Conservation (phyloP, 2,329 filamentous ascomycete genomes). For the Ceratocystis albifundus region DNA sequence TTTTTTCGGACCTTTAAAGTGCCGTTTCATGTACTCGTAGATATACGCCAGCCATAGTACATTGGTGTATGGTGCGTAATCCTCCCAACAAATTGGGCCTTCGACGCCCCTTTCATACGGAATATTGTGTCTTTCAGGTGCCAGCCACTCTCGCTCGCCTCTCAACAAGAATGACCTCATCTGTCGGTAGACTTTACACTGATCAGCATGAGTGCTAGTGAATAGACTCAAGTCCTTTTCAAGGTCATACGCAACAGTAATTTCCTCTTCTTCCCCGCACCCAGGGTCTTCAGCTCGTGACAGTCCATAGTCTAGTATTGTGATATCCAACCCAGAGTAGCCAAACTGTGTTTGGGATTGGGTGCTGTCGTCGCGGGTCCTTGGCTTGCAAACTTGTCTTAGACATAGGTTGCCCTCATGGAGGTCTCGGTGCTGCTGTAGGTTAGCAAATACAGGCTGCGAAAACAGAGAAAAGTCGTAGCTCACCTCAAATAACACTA, state of each 20-base stretch:
- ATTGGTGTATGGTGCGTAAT: slow-evolving; percentile 50
- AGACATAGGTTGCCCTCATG: slow-evolving; percentile 56
- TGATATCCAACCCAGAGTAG: slow-evolving; percentile 50
- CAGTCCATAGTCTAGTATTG: slow-evolving; percentile 54
- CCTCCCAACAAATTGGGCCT: slow-evolving; percentile 41
- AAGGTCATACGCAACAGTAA: slow-evolving; percentile 45
- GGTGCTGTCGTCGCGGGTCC: neutral
- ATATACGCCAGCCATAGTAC: slow-evolving; percentile 54
- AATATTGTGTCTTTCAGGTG: slow-evolving; percentile 36
- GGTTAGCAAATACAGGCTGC: slow-evolving; percentile 18
- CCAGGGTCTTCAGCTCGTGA: slow-evolving; percentile 44
- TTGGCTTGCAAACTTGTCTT: slow-evolving; percentile 33
- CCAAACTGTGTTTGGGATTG: slow-evolving; percentile 35
- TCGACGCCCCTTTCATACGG: slow-evolving; percentile 37
- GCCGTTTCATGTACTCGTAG: slow-evolving; percentile 41
- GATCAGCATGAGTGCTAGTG: slow-evolving; percentile 46
- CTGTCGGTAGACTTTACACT: slow-evolving; percentile 51
- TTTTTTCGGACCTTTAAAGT: slow-evolving; percentile 39
- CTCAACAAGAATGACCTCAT: slow-evolving; percentile 48
- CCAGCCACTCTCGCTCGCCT: slow-evolving; percentile 41
- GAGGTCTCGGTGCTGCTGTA: slow-evolving; percentile 47
- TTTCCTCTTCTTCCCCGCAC: slow-evolving; percentile 29
- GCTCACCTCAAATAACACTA: slow-evolving; percentile 48
- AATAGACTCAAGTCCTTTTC: slow-evolving; percentile 51
- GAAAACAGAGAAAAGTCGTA: neutral